phyloP scores from a whole-genome alignment of 164 flowering plant species.

The Cinnamomum micranthum region DNA sequence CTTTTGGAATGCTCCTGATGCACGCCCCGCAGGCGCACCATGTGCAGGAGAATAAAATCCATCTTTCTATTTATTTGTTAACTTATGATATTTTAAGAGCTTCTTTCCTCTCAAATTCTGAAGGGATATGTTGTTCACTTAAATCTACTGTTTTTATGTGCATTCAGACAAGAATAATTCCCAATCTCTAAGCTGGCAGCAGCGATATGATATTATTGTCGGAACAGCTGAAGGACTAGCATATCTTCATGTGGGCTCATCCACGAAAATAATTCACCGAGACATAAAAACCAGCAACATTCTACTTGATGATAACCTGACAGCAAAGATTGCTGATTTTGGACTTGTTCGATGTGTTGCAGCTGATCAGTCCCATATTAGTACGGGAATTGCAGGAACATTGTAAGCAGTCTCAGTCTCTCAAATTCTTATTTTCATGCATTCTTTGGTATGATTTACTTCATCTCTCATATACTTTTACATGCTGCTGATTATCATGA shows the following conservation, averaged over 20 bases:
- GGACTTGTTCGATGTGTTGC: constrained; percentile 74
- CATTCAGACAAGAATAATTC: constrained; percentile 1
- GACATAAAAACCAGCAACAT: constrained; percentile 72
- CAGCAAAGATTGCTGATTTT: constrained; percentile 78
- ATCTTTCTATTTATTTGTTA: too few species aligned
- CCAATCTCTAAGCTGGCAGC: constrained; percentile 40
- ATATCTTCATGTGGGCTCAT: constrained; percentile 64
- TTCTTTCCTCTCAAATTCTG: not conserved
- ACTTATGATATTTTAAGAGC: not conserved
- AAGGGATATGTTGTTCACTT: not conserved
- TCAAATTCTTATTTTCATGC: not conserved
- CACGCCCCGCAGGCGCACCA: too few species aligned
- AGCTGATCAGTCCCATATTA: constrained; percentile 57
- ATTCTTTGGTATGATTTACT: not conserved
- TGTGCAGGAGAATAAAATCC: too few species aligned
- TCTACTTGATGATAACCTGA: constrained; percentile 59
- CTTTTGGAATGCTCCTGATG: too few species aligned
- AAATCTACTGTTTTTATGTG: not conserved
- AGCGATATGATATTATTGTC: constrained; percentile 44
- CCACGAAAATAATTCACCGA: constrained; percentile 64
- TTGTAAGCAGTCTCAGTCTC: constrained; percentile 37
- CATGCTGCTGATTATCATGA: too few species aligned
- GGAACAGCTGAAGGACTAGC: constrained; percentile 71
- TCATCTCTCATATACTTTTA: too few species aligned
- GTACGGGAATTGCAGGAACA: constrained; percentile 75